Base-by-base conservation (phyloP, 2,329 filamentous ascomycete species). In the Alternaria brassicicola region DNA sequence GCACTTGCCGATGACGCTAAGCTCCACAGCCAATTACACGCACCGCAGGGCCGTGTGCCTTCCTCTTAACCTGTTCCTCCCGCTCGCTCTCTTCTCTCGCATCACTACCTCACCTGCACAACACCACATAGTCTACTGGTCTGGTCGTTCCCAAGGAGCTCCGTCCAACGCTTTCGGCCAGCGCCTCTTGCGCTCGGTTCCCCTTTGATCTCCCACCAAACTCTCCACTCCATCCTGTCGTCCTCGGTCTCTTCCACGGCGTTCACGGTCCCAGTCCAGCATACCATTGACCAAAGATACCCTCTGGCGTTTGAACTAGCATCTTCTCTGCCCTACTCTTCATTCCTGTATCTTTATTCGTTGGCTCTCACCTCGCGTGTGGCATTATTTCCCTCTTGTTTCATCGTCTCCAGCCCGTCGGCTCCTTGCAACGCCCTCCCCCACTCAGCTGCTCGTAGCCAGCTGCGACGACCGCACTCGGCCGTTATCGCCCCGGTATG, bases 171-270 rank as follows among this genome's bases (percentile, higher is more conserved):
- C 75, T 72, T 77, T 77, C 73, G 75, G 75, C 76, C 76, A 78
- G 75, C 74, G 74, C 74, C 74, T 73, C 70, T 70, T 73, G 75
- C 74, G 76, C 73, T 77, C 72, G 75, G 73, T 73, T 72, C 65
- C 68, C 60, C 67, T 66, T 62, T 66, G 66, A 63, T 64, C 67
- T 57, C 48, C 28, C 45, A 31, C 42, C 36, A 42, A 35, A 41
- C 56, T 60, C 57, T 62, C 52, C 61, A 48, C 56, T 61, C 48
- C 65, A 64, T 64, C 59, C 68, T 67, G 67, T 69, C 66, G 65
- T 64, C 64, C 65, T 67, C 69, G 69, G 70, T 72, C 62, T 69
- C 67, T 61, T 69, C 67, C 64, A 67, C 67, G 74, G 76, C 75
- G 75, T 78, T 77, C 70, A 73, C 71, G 73, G 72, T 74, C 63